phyloP scores from a whole-genome alignment of 2,329 filamentous ascomycete species.

The Colletotrichum filicis region DNA sequence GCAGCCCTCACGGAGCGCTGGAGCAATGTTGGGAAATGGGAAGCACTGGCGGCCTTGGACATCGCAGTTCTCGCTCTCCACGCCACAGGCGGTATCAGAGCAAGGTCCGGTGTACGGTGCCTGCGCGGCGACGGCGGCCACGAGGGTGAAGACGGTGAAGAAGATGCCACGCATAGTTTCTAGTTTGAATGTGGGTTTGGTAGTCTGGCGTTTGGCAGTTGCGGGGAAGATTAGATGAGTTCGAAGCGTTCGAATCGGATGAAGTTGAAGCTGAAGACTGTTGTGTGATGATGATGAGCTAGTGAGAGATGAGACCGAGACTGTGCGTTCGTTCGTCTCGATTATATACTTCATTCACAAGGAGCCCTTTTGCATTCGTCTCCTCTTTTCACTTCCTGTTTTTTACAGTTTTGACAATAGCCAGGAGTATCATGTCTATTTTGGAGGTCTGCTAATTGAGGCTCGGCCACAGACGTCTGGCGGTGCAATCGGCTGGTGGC shows the following conservation, averaged over 20 bases:
- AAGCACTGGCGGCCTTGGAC: conserved; percentile 29
- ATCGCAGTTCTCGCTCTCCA: conserved; percentile 22
- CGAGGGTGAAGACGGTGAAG: conserved; percentile 17
- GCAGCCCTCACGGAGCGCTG: conserved; percentile 28
- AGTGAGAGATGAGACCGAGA: neutral
- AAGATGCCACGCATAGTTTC: conserved; percentile 19
- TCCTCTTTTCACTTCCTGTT: neutral
- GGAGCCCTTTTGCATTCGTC: neutral
- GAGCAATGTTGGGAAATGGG: conserved; percentile 28
- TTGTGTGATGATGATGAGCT: neutral
- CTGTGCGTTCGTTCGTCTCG: conserved; percentile 16
- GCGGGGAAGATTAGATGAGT: neutral
- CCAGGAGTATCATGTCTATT: conserved; percentile 19
- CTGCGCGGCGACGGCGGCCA: conserved; percentile 8
- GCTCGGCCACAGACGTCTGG: conserved; percentile 17
- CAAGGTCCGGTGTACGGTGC: conserved; percentile 23
- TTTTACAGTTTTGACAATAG: neutral
- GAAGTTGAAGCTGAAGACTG: neutral
- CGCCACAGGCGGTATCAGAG: conserved; percentile 24
- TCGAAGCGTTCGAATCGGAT: neutral
- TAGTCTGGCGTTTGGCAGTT: neutral
- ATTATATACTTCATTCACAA: conserved; percentile 22
- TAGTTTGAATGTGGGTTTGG: neutral
- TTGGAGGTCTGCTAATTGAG: conserved; percentile 7
- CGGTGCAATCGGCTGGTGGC: conserved; percentile 16